phyloP scores from a whole-genome alignment of 352 stramenopile genomes.

The Globisporangium megalacanthum region DNA sequence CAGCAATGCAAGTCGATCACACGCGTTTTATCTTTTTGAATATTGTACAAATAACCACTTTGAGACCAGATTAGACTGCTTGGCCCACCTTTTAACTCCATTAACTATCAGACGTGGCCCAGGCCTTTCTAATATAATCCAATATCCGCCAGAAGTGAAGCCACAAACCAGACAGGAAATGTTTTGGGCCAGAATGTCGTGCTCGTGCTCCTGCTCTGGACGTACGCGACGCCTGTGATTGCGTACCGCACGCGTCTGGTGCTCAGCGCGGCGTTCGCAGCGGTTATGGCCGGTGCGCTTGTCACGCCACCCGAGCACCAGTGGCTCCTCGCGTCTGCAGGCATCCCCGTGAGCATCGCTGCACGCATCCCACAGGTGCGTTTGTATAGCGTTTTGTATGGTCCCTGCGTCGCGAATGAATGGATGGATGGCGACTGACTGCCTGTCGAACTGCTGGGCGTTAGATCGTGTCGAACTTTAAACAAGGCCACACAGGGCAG shows the following conservation, averaged over 20 bases:
- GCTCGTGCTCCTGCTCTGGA: slow-evolving; percentile 77
- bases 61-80: no score
- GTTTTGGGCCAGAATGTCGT: slow-evolving; percentile 86
- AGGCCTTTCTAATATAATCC: no score
- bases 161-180: no score
- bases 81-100: no score
- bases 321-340: slow-evolving; percentile 65
- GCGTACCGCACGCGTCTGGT: slow-evolving; percentile 34
- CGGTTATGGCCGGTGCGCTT: slow-evolving; percentile 45
- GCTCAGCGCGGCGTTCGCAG: slow-evolving; percentile 44
- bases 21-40: no score
- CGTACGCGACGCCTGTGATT: slow-evolving; percentile 60
- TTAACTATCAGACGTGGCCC: no score
- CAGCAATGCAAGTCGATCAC: no score
- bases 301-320: slow-evolving; percentile 66
- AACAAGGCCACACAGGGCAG: slow-evolving; percentile 87
- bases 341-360: slow-evolving; percentile 75
- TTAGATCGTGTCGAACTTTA: slow-evolving; percentile 85
- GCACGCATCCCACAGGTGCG: slow-evolving; percentile 75
- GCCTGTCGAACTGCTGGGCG: neutral
- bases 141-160: no score
- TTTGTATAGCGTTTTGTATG: neutral
- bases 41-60: no score
- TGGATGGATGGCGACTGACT: neutral
- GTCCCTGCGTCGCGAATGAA: neutral